Percentiles rank a stretch among this genome's conserved stretches.
Conservation (phyloP, 1,284 basidiomycete genomes). For the Lentinula novae-zelandiae region DNA sequence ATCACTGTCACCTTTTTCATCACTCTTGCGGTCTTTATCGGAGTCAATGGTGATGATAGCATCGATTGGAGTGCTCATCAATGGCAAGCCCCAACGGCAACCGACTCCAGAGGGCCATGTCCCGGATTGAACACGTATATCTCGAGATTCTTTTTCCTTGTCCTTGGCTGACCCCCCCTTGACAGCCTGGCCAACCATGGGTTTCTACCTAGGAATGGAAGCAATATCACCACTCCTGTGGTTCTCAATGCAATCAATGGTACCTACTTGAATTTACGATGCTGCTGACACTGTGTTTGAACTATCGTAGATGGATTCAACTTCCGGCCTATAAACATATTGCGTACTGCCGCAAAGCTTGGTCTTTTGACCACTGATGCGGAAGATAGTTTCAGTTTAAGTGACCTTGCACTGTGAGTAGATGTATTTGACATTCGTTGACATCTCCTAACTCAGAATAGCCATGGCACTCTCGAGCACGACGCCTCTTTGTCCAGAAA, state of each 20-base stretch:
- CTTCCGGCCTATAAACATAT: constrained; percentile 1
- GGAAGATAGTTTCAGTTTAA: constrained; percentile 8
- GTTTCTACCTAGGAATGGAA: constrained; percentile 19
- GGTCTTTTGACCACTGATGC: constrained; percentile 14
- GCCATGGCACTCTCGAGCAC: constrained; percentile 20
- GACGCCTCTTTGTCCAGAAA: constrained; percentile 21
- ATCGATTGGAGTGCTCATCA: constrained; percentile 10
- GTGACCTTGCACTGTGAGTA: constrained; percentile 16
- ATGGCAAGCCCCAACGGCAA: constrained; percentile 14
- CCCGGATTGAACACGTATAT: constrained; percentile 21
- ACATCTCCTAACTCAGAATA: background rate
- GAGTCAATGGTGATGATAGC: background rate
- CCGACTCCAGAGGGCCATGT: constrained; percentile 18
- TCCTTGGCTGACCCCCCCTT: background rate
- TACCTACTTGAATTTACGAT: background rate
- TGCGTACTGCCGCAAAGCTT: constrained; percentile 15
- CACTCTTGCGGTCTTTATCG: background rate
- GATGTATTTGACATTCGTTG: background rate
- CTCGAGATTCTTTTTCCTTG: background rate
- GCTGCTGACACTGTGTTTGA: background rate
- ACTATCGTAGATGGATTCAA: constrained; percentile 16
- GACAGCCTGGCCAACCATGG: constrained; percentile 21
- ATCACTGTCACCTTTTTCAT: background rate
- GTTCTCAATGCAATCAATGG: constrained; percentile 1
- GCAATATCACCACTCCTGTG: constrained; percentile 13